Base-by-base conservation (phyloP, 192 early-diverging fungal species). In the Diversispora epigaea region DNA sequence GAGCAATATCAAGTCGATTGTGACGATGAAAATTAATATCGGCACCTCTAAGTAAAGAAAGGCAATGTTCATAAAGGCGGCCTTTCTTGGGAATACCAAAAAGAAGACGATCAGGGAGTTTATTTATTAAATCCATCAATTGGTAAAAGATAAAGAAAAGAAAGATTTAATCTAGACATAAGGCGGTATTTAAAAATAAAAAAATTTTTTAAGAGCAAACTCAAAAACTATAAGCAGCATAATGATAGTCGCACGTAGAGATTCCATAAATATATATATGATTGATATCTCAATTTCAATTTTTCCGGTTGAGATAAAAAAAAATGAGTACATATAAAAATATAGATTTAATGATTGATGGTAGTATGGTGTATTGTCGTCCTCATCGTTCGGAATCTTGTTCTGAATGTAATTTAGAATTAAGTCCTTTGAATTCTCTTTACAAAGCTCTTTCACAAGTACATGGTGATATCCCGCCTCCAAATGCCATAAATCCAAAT, bases 21-120 rank as follows among this genome's bases (percentile, higher is more conserved):
- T 92, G 94, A 73, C 97, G 91, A 84, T 92, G 84, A 87, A 96
- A 99, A 81, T 95, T 91, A 70, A 99, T 93, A 78, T 97, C 96
- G n/a, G 95, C 93, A 49, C 94, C 94, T 62, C 81, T 81, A 11
- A 99, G 87, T 44, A 99, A 82, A 6, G 88, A 83, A 11, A 96
- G 80, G 58, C 91, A 93, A 68, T 95, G 88, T 78, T 96, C 94
- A 84, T 96, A 90, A 47, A 99, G 91, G 45, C 97, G 91, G 44
- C 97, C 97, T 84, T 99, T 99, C 82, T 99, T 99, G 57, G 97
- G 97, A 64, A 99, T 89, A n/a, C 93, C 96, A 76, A 98, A 96
- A 49, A 97, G 84, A 56, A 98, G 86, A 63, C 92, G 88, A 79
- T 92, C 88, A 43, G 81, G 79, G 44, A 90, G 82, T 77, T 88